Base-by-base conservation (phyloP, 2,329 filamentous ascomycete species). In the Penicillium sp. region DNA sequence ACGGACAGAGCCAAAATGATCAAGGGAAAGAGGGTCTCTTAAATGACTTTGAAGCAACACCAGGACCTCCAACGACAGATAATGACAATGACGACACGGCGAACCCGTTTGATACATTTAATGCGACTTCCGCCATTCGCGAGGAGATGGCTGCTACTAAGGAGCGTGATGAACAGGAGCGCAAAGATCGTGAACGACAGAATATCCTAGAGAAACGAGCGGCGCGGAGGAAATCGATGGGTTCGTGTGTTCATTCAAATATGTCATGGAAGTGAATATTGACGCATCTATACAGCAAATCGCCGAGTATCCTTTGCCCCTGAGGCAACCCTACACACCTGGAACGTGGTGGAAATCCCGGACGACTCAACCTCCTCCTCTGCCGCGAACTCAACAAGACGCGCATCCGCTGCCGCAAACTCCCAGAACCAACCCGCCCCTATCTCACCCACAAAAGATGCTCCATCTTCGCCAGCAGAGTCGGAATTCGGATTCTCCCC, bases 261-360 rank as follows among this genome's bases (percentile, higher is more conserved):
- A 17, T 17, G 21, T 29, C 15, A n/a, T 13, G 10, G 8, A 27
- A 37, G 0, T 17, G 29, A 35, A 23, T 35, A 49, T 66, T 71
- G 55, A 72, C 53, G 55, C 49, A 57, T 54, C 46, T 37, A 54
- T 37, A 41, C 59, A 84, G 84, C 93, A 48, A 96, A 94, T 73
- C 87, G 94, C 69, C 87, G 94, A 70, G 94, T 99, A 35, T 97
- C 93, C 0, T 99, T 99, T 75, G 94, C 94, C 5, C 94, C 94
- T 1, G 94, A 99, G 77, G 94, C 94, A 13, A 99, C 94, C 4
- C 82, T 99, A 37, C 94, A 99, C 73, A 99, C 94, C 0, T 97
- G 96, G 83, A 93, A 97, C 70, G 93, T 94, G 56, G 86, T 97
- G 45, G 93, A 97, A 70, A 89, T 93, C 62, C 84, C 87, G 71